Base-by-base conservation (phyloP, 441 rosid species). In the Pelargonium australe region DNA sequence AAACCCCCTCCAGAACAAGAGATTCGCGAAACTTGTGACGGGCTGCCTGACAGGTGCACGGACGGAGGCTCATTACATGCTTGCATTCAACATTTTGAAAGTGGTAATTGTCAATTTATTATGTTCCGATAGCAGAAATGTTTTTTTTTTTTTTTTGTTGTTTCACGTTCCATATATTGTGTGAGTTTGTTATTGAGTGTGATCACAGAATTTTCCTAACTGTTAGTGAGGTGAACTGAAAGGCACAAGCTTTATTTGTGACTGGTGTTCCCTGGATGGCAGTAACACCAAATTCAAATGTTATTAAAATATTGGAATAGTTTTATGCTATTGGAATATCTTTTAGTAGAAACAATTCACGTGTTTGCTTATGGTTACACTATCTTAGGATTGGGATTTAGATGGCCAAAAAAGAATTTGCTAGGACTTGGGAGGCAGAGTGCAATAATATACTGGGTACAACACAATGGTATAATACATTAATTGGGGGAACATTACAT, bases 21-120 rank as follows among this genome's bases (percentile, higher is more conserved):
- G 70, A 73, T 3, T 72, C 44, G 0, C n/a, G 84, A 75, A 62
- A 87, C 76, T 37, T 92, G 97, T 77, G 66, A 63, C 8, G 91
- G 86, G 28, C 67, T 78, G 28, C 73, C 68, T 69, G 71, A 78
- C 28, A 49, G 55, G 63, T 92, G 88, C 53, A 69, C 19, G 6
- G 82, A 76, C 57, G 69, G 28, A 65, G 68, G 67, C n/a, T 67
- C 70, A 2, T 71, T 85, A 74, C 76, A 75, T 66, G 95, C 92
- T 43, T 92, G 97, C 81, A 78, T 87, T 75, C 79, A 73, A 76
- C 68, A 69, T 65, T 78, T 70, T 66, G 81, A 78, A 4, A 66
- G 67, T 64, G 97, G 96, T 88, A 85, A 74, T 58, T 71, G 67
- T 9, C 49, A 5, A 64, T 53, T 68, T 55, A 13, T 10, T 40